Evolutionary conservation across 2,329 filamentous ascomycete genomes (phyloP), one percentile per base, ranked within the genome.

Genomic region (Zymoseptoria pseudotritici): DNA sequence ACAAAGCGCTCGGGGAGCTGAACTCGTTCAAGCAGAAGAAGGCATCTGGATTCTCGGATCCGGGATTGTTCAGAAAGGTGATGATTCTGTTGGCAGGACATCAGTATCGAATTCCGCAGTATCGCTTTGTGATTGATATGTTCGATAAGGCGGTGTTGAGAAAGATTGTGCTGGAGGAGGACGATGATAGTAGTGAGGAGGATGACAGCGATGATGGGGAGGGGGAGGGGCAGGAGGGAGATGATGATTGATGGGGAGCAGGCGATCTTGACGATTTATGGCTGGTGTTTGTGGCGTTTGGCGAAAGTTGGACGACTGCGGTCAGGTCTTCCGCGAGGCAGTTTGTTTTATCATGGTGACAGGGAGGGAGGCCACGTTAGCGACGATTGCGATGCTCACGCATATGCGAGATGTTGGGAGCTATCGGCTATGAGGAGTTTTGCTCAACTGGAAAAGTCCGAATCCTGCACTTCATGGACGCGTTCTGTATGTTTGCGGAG

Each of bases 91-190:
- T 99, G 61, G 91, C 97, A 74, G 86, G 85, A 66, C 93, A 96
- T 69, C 91, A 95, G 71, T 97, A 94, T 75, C 85, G 91, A 21
- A 82, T 99, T 2, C 88, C 87, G 1, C 89, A 95, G 26, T 88
- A 93, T 63, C 87, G 93, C 53, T 92, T 96, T 76, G 89, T 96
- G 42, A 86, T 97, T 61, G 94, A 97, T 71, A 77, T 99, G 21
- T 99, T 99, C 69, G 93, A 97, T 70, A 94, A 93, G 75, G 87
- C 84, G 61, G 90, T 97, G 51, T 81, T 97, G 75, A 82, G 91
- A 64, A 84, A 85, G 65, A 89, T 97, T 61, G 89, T 99, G 11
- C 86, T 96, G 60, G 86, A 89, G 56, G 88, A 90, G 67, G 88
- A 89, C 20, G 77, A 77, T 9, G 58, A 60, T 11, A 73, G 70